phyloP scores from a whole-genome alignment of 176 grass and related monocot species.

The Carex myosuroides region DNA sequence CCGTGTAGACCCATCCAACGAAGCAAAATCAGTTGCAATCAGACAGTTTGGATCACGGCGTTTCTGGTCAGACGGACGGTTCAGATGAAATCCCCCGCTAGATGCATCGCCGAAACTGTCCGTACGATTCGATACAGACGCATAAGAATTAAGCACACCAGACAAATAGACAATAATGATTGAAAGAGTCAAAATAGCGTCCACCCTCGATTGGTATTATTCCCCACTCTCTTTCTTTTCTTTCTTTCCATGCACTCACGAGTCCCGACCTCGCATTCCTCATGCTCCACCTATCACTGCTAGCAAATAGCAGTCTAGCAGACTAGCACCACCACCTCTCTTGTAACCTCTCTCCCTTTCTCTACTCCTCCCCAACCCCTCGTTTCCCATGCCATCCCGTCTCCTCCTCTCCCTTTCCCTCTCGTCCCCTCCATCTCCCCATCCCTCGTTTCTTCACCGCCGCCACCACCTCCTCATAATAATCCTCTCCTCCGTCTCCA shows the following conservation, averaged over 20 bases:
- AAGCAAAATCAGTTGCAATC: background rate
- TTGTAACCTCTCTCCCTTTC: background rate
- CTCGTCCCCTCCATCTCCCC: background rate
- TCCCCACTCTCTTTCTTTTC: background rate
- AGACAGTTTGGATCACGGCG: background rate
- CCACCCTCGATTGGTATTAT: background rate
- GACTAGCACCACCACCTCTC: background rate
- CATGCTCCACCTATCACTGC: background rate
- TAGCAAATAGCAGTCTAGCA: background rate
- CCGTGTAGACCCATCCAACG: background rate
- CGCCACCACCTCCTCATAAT: background rate
- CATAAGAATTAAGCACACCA: background rate
- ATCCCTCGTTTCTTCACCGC: background rate
- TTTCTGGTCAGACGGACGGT: background rate
- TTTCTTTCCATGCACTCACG: background rate
- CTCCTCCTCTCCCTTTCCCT: conserved; percentile 1
- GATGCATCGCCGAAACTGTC: background rate
- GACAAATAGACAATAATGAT: background rate
- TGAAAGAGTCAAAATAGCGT: background rate
- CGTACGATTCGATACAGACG: background rate
- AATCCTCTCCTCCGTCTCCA: background rate
- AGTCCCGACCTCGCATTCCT: background rate
- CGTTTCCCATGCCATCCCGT: conserved; percentile 10
- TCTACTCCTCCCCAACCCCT: background rate
- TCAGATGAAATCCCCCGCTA: background rate